These are phyloP conservation scores for Centella asiatica DNA, from an alignment of 129 eudicot genomes.

Conservation along the genomic window DNA sequence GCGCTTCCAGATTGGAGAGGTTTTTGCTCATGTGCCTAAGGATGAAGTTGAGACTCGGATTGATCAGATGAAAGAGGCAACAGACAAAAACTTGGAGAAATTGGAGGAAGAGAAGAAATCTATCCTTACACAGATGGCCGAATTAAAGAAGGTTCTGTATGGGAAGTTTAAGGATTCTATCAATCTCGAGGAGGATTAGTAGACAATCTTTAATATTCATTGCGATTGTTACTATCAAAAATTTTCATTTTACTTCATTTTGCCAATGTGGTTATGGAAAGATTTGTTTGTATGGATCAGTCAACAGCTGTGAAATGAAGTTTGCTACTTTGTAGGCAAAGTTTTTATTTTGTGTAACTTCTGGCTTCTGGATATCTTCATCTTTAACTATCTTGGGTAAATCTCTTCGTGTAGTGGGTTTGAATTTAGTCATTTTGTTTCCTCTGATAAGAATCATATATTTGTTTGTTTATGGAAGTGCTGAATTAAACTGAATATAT, in stretches of 20 bases:
- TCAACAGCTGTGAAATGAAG: neutral
- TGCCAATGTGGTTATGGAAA: neutral
- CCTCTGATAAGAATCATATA: too few relatives aligned
- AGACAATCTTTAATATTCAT: neutral
- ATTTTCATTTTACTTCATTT: too few relatives aligned
- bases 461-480: too few relatives aligned
- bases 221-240: neutral
- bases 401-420: too few relatives aligned
- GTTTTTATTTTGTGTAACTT: neutral
- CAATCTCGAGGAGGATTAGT: slow-evolving; percentile 85
- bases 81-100: slow-evolving; percentile 60
- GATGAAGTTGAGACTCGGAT: slow-evolving; percentile 86
- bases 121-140: slow-evolving; percentile 76
- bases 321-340: neutral
- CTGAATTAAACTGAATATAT: too few relatives aligned
- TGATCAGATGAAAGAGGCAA: slow-evolving; percentile 63
- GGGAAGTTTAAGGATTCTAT: slow-evolving; percentile 91
- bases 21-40: slow-evolving; percentile 78
- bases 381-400: too few relatives aligned
- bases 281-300: neutral
- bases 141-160: slow-evolving; percentile 75
- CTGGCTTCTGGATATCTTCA: too few relatives aligned
- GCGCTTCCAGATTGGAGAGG: slow-evolving; percentile 96
- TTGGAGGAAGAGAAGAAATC: slow-evolving; percentile 69
- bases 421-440: too few relatives aligned